A percentile compares a stretch with the other conserved stretches of the same genome.
phyloP scores from a whole-genome alignment of 1,139 yeast species.

The Yamadazyma siamensis region DNA sequence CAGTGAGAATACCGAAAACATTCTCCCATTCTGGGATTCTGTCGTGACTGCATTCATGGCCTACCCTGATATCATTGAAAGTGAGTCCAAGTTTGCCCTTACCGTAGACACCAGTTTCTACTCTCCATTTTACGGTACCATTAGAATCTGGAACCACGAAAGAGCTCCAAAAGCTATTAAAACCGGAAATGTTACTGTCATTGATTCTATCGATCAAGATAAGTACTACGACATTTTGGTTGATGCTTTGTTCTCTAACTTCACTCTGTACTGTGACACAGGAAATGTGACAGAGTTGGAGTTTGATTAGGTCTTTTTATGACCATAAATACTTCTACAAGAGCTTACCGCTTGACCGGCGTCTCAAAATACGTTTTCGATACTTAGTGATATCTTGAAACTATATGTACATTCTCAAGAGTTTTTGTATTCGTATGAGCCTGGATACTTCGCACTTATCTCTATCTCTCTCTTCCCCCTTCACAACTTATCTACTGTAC shows the following conservation, averaged over 20 bases:
- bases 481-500: too few relatives aligned
- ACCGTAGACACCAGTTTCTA: constrained; percentile 35
- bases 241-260: constrained; percentile 27
- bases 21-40: constrained; percentile 40
- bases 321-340: neutral
- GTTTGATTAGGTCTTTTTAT: constrained; percentile 3
- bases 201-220: constrained; percentile 24
- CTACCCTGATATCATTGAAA: constrained; percentile 26
- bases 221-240: constrained; percentile 24
- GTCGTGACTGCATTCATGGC: constrained; percentile 32
- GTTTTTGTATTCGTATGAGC: too few relatives aligned
- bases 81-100: constrained; percentile 21
- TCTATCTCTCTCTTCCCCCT: too few relatives aligned
- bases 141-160: constrained; percentile 30
- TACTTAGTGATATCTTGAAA: too few relatives aligned
- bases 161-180: constrained; percentile 25
- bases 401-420: too few relatives aligned
- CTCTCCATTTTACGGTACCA: constrained; percentile 38
- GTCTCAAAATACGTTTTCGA: too few relatives aligned
- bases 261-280: constrained; percentile 28
- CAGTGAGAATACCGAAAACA: constrained; percentile 15
- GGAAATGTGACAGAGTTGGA: constrained; percentile 6
- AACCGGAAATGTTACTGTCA: constrained; percentile 32
- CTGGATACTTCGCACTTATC: too few relatives aligned
- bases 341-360: too few relatives aligned